Base-by-base conservation (phyloP, 2,329 filamentous ascomycete species). In the Aspergillus neotritici region DNA sequence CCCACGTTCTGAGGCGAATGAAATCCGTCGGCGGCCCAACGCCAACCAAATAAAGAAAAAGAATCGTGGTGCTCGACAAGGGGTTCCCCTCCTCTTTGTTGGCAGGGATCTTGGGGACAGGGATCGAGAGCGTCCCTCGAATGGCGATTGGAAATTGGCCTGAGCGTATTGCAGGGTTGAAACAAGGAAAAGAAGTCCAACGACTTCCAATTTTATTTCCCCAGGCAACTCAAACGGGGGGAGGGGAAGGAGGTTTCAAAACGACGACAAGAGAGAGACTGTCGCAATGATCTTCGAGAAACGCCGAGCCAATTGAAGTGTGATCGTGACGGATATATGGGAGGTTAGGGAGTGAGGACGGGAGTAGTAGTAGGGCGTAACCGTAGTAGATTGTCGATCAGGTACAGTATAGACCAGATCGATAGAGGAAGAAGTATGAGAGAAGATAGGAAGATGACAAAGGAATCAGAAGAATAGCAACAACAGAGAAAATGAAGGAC, bases 81-180 rank as follows among this genome's bases (percentile, higher is more conserved):
- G 11, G 25, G 16, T 17, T 35, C 15, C 43, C 41, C 45, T 41
- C 34, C 40, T 44, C 37, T 38, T 45, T 47, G 40, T 48, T 31
- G 40, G 42, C 33, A 48, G 48, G 21, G 31, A 41, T 40, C 40
- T 48, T 48, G 39, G 39, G 45, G 41, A 46, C 49, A 46, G 50
- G 50, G 50, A 51, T 50, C 48, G 50, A 51, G 54, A 34, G 31
- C 21, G 40, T 50, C 46, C 41, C 41, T 55, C 48, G 21, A 51
- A 58, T 46, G 45, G 49, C 47, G 46, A 51, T 62, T 58, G 51
- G 42, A 54, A 62, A 57, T 48, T 38, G 53, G 55, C 21, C 59
- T 52, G 49, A 52, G 40, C 35, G 41, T 46, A 37, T 52, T 52
- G 52, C 50, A 51, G 48, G 48, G 41, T 29, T 41, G 34, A 37